Percentiles rank a stretch among this genome's conserved stretches.
These are phyloP conservation scores for Leccinum pellstonianum DNA, from an alignment of 768 basidiomycete genomes.

Conservation along the genomic window DNA sequence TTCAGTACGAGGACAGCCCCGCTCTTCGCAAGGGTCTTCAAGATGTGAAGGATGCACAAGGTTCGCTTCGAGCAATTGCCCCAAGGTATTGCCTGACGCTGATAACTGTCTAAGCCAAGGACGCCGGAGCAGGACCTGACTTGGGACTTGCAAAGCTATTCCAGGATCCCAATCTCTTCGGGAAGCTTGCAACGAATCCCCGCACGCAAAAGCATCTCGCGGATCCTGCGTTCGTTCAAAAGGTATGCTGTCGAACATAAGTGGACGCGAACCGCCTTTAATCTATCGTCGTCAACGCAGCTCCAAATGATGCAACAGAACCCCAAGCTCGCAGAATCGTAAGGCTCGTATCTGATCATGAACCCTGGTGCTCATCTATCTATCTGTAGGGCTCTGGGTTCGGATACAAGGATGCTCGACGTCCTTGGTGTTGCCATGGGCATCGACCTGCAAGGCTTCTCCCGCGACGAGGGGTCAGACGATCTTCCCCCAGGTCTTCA, in stretches of 20 bases:
- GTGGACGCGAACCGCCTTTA: neutral
- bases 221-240: slow-evolving; percentile 79
- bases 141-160: slow-evolving; percentile 75
- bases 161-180: slow-evolving; percentile 76
- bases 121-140: slow-evolving; percentile 41
- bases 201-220: slow-evolving; percentile 80
- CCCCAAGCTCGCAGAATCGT: slow-evolving; percentile 61
- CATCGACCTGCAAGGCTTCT: slow-evolving; percentile 85
- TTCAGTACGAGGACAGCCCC: slow-evolving; percentile 80
- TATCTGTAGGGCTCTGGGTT: slow-evolving; percentile 48
- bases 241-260: slow-evolving; percentile 35
- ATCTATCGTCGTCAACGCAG: slow-evolving; percentile 32
- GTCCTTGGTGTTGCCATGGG: slow-evolving; percentile 93
- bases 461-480: slow-evolving; percentile 79
- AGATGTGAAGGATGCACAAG: slow-evolving; percentile 84
- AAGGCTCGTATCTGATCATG: slow-evolving; percentile 14
- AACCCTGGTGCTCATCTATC: slow-evolving; percentile 7
- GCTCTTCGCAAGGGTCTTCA: slow-evolving; percentile 83
- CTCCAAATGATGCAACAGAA: slow-evolving; percentile 67
- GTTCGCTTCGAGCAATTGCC: slow-evolving; percentile 36
- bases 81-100: neutral
- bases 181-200: slow-evolving; percentile 84
- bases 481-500: slow-evolving; percentile 66
- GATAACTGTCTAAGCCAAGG: slow-evolving; percentile 31
- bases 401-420: slow-evolving; percentile 90